Conservation (phyloP, 192 early-diverging fungal genomes). For the Geranomyces variabilis region DNA sequence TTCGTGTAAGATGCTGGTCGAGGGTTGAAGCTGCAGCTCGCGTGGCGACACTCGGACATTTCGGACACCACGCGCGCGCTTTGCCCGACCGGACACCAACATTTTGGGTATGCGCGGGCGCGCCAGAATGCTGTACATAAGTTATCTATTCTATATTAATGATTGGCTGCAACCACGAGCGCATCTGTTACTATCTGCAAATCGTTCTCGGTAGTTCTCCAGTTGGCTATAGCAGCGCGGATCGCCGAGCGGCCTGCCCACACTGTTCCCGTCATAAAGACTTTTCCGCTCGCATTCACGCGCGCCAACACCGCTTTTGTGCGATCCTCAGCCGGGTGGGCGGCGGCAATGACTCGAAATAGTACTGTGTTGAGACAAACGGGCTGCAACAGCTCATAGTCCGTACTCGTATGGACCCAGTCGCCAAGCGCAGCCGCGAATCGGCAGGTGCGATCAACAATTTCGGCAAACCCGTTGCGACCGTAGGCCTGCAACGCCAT, state of each 20-base stretch:
- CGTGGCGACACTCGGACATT: too few relatives aligned
- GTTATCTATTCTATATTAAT: too few relatives aligned
- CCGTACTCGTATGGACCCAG: conserved; percentile 46
- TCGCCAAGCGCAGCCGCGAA: conserved; percentile 49
- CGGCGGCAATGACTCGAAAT: conserved; percentile 18
- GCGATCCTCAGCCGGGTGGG: neutral
- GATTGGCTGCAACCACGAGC: too few relatives aligned
- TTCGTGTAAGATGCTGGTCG: too few relatives aligned
- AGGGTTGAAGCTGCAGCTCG: too few relatives aligned
- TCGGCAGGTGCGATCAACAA: conserved; percentile 52
- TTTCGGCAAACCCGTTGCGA: conserved; percentile 47
- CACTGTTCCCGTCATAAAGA: conserved; percentile 56
- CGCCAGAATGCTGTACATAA: too few relatives aligned
- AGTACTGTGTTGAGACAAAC: conserved; percentile 36
- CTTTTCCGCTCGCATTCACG: conserved; percentile 50
- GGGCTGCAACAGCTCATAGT: conserved; percentile 28
- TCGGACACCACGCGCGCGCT: too few relatives aligned
- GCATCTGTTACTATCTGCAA: neutral
- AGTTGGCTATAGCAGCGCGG: conserved; percentile 57
- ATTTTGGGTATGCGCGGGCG: too few relatives aligned
- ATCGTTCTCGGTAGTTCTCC: conserved; percentile 29
- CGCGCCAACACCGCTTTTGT: conserved; percentile 34
- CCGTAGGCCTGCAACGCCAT: conserved; percentile 56
- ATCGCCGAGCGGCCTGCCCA: conserved; percentile 50
- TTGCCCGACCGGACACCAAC: too few relatives aligned